Percentiles rank a stretch among this genome's conserved stretches.
Conservation (phyloP, 2,329 filamentous ascomycete genomes). For the Zelopaecilomyces penicillatus region DNA sequence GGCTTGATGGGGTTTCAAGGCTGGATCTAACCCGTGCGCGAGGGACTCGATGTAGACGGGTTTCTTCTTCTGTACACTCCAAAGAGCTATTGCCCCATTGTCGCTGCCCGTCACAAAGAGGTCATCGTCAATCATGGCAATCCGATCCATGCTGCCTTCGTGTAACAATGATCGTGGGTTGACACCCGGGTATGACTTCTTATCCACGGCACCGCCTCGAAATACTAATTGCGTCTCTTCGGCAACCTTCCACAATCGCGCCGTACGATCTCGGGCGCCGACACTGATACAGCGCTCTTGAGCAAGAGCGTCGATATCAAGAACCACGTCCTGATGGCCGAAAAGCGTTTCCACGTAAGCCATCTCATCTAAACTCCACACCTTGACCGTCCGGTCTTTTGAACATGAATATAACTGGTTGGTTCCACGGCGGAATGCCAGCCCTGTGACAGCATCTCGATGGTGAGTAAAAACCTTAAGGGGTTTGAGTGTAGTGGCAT, state of each 20-base stretch:
- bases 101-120: slow-evolving; percentile 91
- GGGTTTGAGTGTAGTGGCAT: slow-evolving; percentile 68
- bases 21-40: slow-evolving; percentile 77
- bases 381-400: slow-evolving; percentile 87
- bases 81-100: slow-evolving; percentile 78
- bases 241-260: slow-evolving; percentile 88
- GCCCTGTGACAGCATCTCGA: slow-evolving; percentile 73
- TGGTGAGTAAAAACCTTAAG: slow-evolving; percentile 85
- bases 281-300: slow-evolving; percentile 88
- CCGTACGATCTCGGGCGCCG: slow-evolving; percentile 83
- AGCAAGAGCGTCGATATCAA: slow-evolving; percentile 73
- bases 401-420: slow-evolving; percentile 91
- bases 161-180: slow-evolving; percentile 48
- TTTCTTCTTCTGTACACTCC: slow-evolving; percentile 92
- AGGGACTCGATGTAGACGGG: slow-evolving; percentile 70
- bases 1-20: slow-evolving; percentile 57
- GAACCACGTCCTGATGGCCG: slow-evolving; percentile 85
- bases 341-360: slow-evolving; percentile 95
- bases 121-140: slow-evolving; percentile 81
- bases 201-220: slow-evolving; percentile 65
- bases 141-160: slow-evolving; percentile 83
- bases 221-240: slow-evolving; percentile 96
- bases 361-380: slow-evolving; percentile 86
- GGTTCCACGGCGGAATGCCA: slow-evolving; percentile 78
- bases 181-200: slow-evolving; percentile 35